Conservation (phyloP, 2,329 filamentous ascomycete genomes). For the Amylocarpus encephaloides region DNA sequence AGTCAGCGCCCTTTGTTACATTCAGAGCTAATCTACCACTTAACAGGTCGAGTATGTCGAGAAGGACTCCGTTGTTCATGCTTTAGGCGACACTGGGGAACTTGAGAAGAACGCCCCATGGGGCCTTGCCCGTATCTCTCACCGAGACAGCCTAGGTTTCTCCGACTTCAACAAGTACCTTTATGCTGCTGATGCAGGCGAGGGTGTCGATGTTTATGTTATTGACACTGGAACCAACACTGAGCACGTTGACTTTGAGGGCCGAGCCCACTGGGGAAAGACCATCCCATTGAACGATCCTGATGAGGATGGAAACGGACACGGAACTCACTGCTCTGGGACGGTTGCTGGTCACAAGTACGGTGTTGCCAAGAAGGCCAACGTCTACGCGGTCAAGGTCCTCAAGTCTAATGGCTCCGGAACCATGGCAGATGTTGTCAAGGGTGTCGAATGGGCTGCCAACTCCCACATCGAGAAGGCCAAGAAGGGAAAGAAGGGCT, state of each 20-base stretch:
- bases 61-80: slow-evolving; percentile 87
- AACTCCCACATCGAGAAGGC: slow-evolving; percentile 70
- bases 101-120: slow-evolving; percentile 93
- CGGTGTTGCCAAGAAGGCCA: slow-evolving; percentile 98
- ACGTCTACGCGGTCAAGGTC: slow-evolving; percentile 96
- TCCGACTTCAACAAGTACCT: slow-evolving; percentile 98
- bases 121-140: slow-evolving; percentile 96
- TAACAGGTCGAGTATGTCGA: slow-evolving; percentile 90
- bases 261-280: slow-evolving; percentile 92
- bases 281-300: slow-evolving; percentile 81
- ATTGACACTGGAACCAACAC: slow-evolving; percentile 96
- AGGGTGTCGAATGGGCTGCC: slow-evolving; percentile 94
- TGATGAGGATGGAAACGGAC: slow-evolving; percentile 92
- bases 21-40: too few species aligned
- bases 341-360: slow-evolving; percentile 98
- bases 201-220: slow-evolving; percentile 97
- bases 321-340: slow-evolving; percentile 98
- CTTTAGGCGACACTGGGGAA: slow-evolving; percentile 56
- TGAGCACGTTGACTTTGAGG: slow-evolving; percentile 95
- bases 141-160: slow-evolving; percentile 81
- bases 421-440: slow-evolving; percentile 97
- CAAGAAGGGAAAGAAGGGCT: slow-evolving; percentile 81
- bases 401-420: slow-evolving; percentile 95
- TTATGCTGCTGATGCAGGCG: slow-evolving; percentile 80
- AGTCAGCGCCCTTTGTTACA: too few species aligned